phyloP scores from a whole-genome alignment of 805 yeast species.

The Naumovozyma dairenensis region DNA sequence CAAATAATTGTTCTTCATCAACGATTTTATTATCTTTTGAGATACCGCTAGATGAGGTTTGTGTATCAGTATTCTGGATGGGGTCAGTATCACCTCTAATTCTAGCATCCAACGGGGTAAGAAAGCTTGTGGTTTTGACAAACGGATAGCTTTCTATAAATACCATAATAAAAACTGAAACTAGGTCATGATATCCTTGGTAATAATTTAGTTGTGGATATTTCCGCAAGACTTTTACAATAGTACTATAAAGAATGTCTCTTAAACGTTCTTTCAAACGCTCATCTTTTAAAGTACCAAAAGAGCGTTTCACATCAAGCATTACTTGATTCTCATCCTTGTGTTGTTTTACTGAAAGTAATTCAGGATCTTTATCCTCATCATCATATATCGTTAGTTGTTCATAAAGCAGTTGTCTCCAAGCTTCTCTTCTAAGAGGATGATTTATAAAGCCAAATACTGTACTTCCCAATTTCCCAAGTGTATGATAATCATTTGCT shows the following conservation, averaged over 20 bases:
- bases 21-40: neutral
- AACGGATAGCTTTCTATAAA: conserved; percentile 25
- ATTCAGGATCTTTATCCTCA: neutral
- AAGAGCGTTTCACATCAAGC: conserved; percentile 70
- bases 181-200: conserved; percentile 90
- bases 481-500: conserved; percentile 8
- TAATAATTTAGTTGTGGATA: conserved; percentile 64
- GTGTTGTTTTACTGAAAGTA: conserved; percentile 32
- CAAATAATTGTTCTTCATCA: conserved; percentile 29
- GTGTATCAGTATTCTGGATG: too few relatives aligned
- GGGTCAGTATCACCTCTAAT: too few relatives aligned
- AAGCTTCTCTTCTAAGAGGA: conserved; percentile 12
- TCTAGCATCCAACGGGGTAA: too few relatives aligned
- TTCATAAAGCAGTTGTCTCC: conserved; percentile 14
- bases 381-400: neutral
- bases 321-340: conserved; percentile 69
- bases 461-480: conserved; percentile 15
- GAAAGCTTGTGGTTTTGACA: too few relatives aligned
- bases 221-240: conserved; percentile 46
- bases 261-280: conserved; percentile 18
- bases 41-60: too few relatives aligned
- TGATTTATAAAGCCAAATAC: conserved; percentile 20
- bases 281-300: conserved; percentile 28
- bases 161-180: conserved; percentile 52
- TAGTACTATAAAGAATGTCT: conserved; percentile 27